Evolutionary conservation across 2,329 filamentous ascomycete genomes (phyloP).

Genomic region (Cercospora brassicicola): DNA sequence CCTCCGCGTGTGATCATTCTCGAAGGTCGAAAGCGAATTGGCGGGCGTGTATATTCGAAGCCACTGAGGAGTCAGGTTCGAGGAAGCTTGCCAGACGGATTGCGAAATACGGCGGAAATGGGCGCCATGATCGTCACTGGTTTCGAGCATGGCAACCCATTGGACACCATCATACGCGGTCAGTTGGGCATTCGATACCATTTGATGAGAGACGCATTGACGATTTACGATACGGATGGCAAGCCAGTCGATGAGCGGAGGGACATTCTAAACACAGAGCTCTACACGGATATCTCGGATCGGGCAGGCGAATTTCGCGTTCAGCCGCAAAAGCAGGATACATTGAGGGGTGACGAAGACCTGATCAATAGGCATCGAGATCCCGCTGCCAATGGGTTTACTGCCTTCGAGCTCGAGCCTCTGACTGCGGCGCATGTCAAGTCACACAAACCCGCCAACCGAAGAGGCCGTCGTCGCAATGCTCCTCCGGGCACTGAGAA

Average conservation of each 20-base stretch:
- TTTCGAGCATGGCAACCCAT: slow-evolving; percentile 90
- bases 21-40: slow-evolving; percentile 83
- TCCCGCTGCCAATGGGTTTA: slow-evolving; percentile 48
- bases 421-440: slow-evolving; percentile 34
- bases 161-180: slow-evolving; percentile 86
- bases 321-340: slow-evolving; percentile 67
- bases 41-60: slow-evolving; percentile 90
- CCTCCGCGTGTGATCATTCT: slow-evolving; percentile 75
- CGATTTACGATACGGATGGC: slow-evolving; percentile 83
- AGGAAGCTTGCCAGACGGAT: slow-evolving; percentile 53
- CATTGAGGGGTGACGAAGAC: slow-evolving; percentile 78
- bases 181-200: slow-evolving; percentile 88
- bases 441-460: slow-evolving; percentile 34
- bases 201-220: slow-evolving; percentile 73
- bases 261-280: slow-evolving; percentile 80
- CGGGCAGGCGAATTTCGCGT: slow-evolving; percentile 88
- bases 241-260: slow-evolving; percentile 72
- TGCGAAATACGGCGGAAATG: slow-evolving; percentile 84
- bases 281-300: slow-evolving; percentile 94
- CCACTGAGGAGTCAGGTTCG: slow-evolving; percentile 61
- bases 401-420: slow-evolving; percentile 37
- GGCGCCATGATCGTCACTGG: slow-evolving; percentile 98
- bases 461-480: slow-evolving; percentile 42
- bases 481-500: slow-evolving; percentile 56
- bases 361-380: slow-evolving; percentile 82